phyloP scores from a whole-genome alignment of 179 eudicot species.

The Sideroxylon spinosum region DNA sequence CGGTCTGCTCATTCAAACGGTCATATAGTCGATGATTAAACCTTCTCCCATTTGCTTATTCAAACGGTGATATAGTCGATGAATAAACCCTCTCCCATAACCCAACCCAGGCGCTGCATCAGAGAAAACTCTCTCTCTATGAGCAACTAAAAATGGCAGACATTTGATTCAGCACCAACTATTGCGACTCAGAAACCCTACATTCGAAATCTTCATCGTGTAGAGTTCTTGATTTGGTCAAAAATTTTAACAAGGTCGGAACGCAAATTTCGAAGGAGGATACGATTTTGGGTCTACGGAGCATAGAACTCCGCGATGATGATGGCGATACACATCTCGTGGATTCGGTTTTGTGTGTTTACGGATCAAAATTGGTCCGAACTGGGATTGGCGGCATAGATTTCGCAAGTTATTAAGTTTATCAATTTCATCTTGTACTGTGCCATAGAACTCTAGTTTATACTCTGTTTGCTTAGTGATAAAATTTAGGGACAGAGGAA shows the following conservation, averaged over 20 bases:
- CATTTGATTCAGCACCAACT: background rate
- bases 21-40: no score
- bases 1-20: no score
- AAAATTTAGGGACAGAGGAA: background rate
- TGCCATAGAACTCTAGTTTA: background rate
- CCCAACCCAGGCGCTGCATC: no score
- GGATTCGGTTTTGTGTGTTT: conserved; percentile 42
- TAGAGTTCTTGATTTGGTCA: background rate
- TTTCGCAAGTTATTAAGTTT: conserved; percentile 36
- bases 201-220: background rate
- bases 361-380: conserved; percentile 39
- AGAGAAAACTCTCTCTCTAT: background rate
- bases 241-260: background rate
- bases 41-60: no score
- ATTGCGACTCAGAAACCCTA: conserved; percentile 4
- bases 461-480: background rate
- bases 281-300: background rate
- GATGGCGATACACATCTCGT: background rate
- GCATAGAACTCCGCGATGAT: background rate
- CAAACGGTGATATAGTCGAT: no score
- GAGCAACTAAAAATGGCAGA: conserved; percentile 7
- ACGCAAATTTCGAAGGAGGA: background rate
- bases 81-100: no score
- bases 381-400: conserved; percentile 35
- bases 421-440: background rate